Conservation (phyloP, 2,329 filamentous ascomycete genomes). For the Aspergillus phoenicis region DNA sequence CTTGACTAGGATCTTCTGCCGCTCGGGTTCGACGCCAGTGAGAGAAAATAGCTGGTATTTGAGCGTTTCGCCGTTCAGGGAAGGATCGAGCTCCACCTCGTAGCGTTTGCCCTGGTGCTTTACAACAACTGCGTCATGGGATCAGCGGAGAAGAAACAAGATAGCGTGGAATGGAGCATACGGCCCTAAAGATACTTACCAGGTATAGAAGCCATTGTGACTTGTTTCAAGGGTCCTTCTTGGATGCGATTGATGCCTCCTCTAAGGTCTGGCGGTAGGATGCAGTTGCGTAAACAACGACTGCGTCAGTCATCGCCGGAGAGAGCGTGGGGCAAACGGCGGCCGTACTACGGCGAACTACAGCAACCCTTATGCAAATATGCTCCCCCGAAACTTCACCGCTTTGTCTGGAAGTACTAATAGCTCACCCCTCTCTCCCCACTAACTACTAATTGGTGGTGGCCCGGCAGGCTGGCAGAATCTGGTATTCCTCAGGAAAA, state of each 20-base stretch:
- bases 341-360: neutral
- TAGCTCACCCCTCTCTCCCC: no score
- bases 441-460: no score
- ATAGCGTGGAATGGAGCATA: neutral
- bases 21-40: slow-evolving; percentile 92
- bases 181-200: slow-evolving; percentile 44
- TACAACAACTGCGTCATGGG: slow-evolving; percentile 68
- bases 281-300: slow-evolving; percentile 23
- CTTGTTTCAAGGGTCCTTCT: slow-evolving; percentile 5
- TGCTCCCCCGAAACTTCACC: neutral
- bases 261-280: slow-evolving; percentile 6
- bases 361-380: neutral
- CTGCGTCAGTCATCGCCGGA: slow-evolving; percentile 17
- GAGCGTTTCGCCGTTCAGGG: slow-evolving; percentile 84
- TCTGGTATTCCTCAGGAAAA: no score
- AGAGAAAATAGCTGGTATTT: slow-evolving; percentile 95
- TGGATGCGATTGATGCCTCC: slow-evolving; percentile 7
- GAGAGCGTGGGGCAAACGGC: slow-evolving; percentile 24
- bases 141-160: slow-evolving; percentile 20
- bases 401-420: neutral
- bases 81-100: slow-evolving; percentile 86
- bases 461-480: no score
- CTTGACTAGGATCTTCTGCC: slow-evolving; percentile 94
- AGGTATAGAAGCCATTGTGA: slow-evolving; percentile 58
- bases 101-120: slow-evolving; percentile 96